Conservation (phyloP, 1,139 yeast genomes). For the Debaryomyces coudertii region DNA sequence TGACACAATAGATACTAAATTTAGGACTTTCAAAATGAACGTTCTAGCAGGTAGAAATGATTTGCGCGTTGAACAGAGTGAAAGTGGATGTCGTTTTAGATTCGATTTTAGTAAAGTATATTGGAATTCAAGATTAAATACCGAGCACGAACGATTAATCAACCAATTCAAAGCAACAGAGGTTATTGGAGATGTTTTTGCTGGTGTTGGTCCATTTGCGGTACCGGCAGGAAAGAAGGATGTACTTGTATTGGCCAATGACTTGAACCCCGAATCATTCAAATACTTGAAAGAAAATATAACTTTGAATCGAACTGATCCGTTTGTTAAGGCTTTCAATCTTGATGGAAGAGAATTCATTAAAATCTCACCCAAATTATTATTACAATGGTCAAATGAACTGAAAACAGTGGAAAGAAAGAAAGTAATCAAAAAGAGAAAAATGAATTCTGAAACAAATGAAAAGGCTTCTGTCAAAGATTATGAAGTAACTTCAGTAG, state of each 20-base stretch:
- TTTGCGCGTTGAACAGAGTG: conserved; percentile 82
- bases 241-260: conserved; percentile 85
- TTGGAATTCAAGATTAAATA: conserved; percentile 95
- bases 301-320: conserved; percentile 58
- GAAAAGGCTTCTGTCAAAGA: conserved; percentile 26
- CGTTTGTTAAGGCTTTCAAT: conserved; percentile 66
- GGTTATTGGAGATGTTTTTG: conserved; percentile 93
- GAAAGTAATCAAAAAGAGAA: conserved; percentile 36
- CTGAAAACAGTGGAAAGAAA: conserved; percentile 31
- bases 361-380: conserved; percentile 54
- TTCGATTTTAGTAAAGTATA: conserved; percentile 94
- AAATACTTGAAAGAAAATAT: conserved; percentile 71
- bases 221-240: conserved; percentile 91
- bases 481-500: conserved; percentile 30
- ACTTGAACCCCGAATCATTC: conserved; percentile 85
- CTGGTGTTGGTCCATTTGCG: conserved; percentile 98
- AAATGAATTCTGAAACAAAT: conserved; percentile 29
- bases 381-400: conserved; percentile 42
- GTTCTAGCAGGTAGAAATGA: conserved; percentile 82
- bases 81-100: conserved; percentile 80
- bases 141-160: conserved; percentile 88
- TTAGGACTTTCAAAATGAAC: conserved; percentile 92
- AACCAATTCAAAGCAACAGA: conserved; percentile 60
- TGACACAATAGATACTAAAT: conserved; percentile 82
- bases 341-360: conserved; percentile 87